Base-by-base conservation (phyloP, 2,329 filamentous ascomycete genomes). In the Fusarium haematococcum region DNA sequence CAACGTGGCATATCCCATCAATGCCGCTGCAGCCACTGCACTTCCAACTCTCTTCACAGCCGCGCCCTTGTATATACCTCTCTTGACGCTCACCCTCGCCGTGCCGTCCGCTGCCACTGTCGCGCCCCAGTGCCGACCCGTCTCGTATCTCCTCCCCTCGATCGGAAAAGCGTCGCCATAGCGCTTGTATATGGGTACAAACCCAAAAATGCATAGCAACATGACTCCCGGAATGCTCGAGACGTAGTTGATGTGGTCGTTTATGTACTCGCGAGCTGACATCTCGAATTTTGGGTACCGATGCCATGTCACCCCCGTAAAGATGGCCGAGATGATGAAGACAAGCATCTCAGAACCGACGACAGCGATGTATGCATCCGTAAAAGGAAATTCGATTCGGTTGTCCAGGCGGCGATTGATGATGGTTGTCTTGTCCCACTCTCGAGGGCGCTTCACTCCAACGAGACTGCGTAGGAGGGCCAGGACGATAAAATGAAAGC, bases 261-360 rank as follows among this genome's bases (percentile, higher is more conserved):
- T 23, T 2, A 69, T 57, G 52, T 70, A 75, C 9, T 73, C 71
- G 32, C 67, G 70, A 3, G 67, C 16, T 1, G 39, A 25, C 10
- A 54, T 67, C n/a, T 68, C 70, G 0, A 18, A 20, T 3, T 43
- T 50, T 9, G 74, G 74, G 41, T 75, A 41, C n/a, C 76, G 76
- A 41, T 77, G 58, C 76, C 77, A 79, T 10, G 76, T 78, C 14
- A 77, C 71, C 11, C 77, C 68, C 1, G 76, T 78, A 56, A 78
- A 78, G 2, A 78, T 60, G 39, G 76, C 73, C 0, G 67, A 69
- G 39, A 78, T 73, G 33, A 77, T 39, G 1, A 78, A 66, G 1
- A 77, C 14, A 9, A 76, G 32, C 3, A 76, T 11, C 32, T 78
- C 77, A 0, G 76, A 76, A 23, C 71, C 23, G n/a, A 62, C 60